Percentiles rank a stretch among this genome's conserved stretches.
Evolutionary conservation across 768 basidiomycete genomes (phyloP).

Genomic region (Boletus subparvulus): DNA sequence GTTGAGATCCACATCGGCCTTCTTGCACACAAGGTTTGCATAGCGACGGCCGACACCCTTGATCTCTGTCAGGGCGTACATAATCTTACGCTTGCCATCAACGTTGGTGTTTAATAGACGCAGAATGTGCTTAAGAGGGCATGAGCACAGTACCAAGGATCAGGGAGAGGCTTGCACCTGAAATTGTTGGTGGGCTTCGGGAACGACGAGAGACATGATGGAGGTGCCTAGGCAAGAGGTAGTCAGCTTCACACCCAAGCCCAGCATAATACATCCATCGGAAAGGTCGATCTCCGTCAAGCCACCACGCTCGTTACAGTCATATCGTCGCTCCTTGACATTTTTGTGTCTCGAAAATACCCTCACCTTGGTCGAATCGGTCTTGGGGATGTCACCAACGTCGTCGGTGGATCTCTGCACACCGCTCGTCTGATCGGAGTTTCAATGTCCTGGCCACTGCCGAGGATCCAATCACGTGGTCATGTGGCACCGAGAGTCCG

Average conservation of each 20-base stretch:
- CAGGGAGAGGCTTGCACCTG: constrained; percentile 53
- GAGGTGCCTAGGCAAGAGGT: constrained; percentile 3
- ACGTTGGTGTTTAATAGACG: constrained; percentile 99
- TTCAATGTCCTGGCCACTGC: constrained; percentile 22
- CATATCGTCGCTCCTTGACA: not conserved
- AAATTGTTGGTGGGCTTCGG: constrained; percentile 94
- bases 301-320: not conserved
- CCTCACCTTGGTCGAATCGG: constrained; percentile 28
- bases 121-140: constrained; percentile 79
- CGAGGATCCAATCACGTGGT: constrained; percentile 27
- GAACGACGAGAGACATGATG: constrained; percentile 94
- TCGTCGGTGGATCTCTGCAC: constrained; percentile 5
- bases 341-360: not conserved
- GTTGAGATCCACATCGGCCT: constrained; percentile 97
- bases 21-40: constrained; percentile 99
- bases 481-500: constrained; percentile 18
- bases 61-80: constrained; percentile 99
- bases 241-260: constrained; percentile 18
- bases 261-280: constrained; percentile 21
- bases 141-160: constrained; percentile 1
- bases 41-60: constrained; percentile 99
- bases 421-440: constrained; percentile 20
- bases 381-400: constrained; percentile 20
- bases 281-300: not conserved
- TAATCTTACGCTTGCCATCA: constrained; percentile 98